Base-by-base conservation (phyloP, 2,329 filamentous ascomycete genomes). In the Lasiodiplodia gonubiensis region DNA sequence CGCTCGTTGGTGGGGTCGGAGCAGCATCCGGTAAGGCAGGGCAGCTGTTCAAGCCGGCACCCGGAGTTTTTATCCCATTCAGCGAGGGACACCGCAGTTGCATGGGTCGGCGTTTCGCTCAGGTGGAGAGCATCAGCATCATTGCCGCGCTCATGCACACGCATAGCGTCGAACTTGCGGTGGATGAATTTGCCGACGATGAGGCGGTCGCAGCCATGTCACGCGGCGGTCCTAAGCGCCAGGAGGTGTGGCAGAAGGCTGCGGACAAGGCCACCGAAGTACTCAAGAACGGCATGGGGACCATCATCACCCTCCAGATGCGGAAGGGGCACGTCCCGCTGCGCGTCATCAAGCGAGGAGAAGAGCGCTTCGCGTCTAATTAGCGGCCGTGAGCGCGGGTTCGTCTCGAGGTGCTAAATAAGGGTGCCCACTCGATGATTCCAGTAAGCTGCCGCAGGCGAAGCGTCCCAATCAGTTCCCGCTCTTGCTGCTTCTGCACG, bases 271-370 rank as follows among this genome's bases (percentile, higher is more conserved):
- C 86, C 33, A 78, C 84, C 68, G 75, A 80, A 63, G 82, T 86
- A 64, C 74, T 93, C 59, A 78, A 77, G 67, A 79, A 82, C 37
- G 88, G 81, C 16, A 82, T 90, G 71, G 83, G 80, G 33, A 86
- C 86, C n/a, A 78, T 92, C 67, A 84, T 94, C 69, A 93, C 92
- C 68, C 80, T 94, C 71, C 91, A 92, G 80, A 82, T 94, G 77
- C 83, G 78, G 48, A 83, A 80, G n/a, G 80, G 81, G 6, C 81
- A 85, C 66, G 87, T 94, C 39, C 89, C 90, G 0, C 80, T 94
- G 49, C 80, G 90, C 70, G 78, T 94, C 70, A 89, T 92, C 11
- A 87, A 81, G 80, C 87, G 89, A 71, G 91, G 91, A 0, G 79
- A 86, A 70, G 92, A 94, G 83, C 85, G 85, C 73, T 93, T 94